Percentiles rank a stretch among this genome's conserved stretches.
These are phyloP conservation scores for Irpex rosettiformis DNA, from an alignment of 1,284 basidiomycete genomes.

Conservation along the genomic window DNA sequence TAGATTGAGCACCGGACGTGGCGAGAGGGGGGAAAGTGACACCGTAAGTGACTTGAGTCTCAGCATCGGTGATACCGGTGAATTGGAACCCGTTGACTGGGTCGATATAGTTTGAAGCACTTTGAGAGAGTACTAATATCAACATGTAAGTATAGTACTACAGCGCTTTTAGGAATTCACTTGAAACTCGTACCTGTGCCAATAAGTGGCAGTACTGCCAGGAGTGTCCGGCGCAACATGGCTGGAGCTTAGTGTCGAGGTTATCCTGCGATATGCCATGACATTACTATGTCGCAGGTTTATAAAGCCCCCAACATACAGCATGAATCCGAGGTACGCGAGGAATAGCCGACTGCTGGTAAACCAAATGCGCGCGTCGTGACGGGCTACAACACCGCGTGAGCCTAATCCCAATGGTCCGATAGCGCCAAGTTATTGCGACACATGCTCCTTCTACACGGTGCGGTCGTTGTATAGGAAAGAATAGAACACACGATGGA, in stretches of 20 bases:
- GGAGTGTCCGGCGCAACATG: slow-evolving; percentile 21
- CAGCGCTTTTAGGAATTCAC: not conserved
- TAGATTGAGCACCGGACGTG: slow-evolving; percentile 33
- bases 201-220: slow-evolving; percentile 25
- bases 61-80: slow-evolving; percentile 46
- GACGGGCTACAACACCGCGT: slow-evolving; percentile 13
- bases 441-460: slow-evolving; percentile 8
- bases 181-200: slow-evolving; percentile 22
- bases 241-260: slow-evolving; percentile 1
- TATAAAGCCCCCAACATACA: slow-evolving; percentile 3
- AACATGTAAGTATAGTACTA: not conserved
- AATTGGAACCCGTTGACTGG: slow-evolving; percentile 54
- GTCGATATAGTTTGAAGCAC: slow-evolving; percentile 38
- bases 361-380: slow-evolving; percentile 9
- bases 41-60: slow-evolving; percentile 48
- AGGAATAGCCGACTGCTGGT: slow-evolving; percentile 11
- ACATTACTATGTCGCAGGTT: not conserved
- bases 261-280: slow-evolving; percentile 11
- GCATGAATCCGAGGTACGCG: slow-evolving; percentile 8
- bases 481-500: slow-evolving; percentile 2
- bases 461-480: not conserved
- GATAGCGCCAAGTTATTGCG: not conserved
- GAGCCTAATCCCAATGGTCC: slow-evolving; percentile 7
- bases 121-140: slow-evolving; percentile 39
- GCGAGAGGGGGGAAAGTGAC: slow-evolving; percentile 48